Conservation (phyloP, 345 rosid genomes). For the Firmiana major region DNA sequence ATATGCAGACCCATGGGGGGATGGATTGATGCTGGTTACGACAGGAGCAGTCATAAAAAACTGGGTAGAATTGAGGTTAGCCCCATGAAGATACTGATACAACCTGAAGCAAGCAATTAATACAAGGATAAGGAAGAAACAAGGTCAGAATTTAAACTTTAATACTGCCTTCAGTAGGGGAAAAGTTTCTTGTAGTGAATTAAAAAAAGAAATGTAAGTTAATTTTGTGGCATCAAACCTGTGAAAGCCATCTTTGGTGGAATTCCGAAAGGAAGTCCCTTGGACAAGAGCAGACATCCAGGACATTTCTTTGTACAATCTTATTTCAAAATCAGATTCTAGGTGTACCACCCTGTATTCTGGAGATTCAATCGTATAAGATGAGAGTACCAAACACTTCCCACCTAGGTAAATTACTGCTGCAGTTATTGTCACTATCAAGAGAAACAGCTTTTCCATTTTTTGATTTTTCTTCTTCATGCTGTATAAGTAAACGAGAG, state of each 20-base stretch:
- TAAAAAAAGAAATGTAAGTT: too few relatives aligned
- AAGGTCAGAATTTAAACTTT: not conserved
- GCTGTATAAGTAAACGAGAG: not conserved
- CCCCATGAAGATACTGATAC: slow-evolving; percentile 47
- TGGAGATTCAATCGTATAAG: slow-evolving; percentile 31
- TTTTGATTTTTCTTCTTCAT: not conserved
- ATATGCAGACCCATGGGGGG: slow-evolving; percentile 9
- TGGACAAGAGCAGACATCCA: slow-evolving; percentile 42
- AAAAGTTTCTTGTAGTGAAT: not conserved
- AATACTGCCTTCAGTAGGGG: not conserved
- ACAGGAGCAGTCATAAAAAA: slow-evolving; percentile 41
- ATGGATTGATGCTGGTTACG: slow-evolving; percentile 27
- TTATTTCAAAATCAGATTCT: slow-evolving; percentile 41
- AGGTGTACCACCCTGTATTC: slow-evolving; percentile 21
- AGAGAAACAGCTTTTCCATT: slow-evolving; percentile 10
- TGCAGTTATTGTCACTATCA: not conserved
- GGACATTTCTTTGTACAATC: slow-evolving; percentile 30
- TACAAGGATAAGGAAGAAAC: not conserved
- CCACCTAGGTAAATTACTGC: not conserved
- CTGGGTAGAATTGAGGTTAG: slow-evolving; percentile 25
- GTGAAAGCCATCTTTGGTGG: slow-evolving; percentile 49
- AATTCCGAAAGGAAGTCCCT: slow-evolving; percentile 34
- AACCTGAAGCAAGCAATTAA: slow-evolving; percentile 27
- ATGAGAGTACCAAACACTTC: not conserved
- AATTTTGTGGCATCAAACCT: slow-evolving; percentile 19